Conservation (phyloP, 805 yeast species). For the Wickerhamiella qilinensis region DNA sequence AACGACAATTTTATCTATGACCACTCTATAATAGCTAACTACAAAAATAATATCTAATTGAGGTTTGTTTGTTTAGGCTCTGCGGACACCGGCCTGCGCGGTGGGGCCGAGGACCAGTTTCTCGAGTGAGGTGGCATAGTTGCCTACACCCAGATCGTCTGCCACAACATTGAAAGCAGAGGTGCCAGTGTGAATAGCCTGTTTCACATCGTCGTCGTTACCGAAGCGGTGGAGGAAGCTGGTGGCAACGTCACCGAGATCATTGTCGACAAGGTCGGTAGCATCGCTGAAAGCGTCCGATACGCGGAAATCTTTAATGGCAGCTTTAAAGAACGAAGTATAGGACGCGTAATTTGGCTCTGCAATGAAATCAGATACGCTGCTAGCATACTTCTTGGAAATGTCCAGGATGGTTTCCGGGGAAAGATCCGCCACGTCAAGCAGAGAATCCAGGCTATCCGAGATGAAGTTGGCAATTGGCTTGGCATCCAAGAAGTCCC, state of each 20-base stretch:
- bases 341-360: conserved; percentile 1
- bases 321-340: neutral
- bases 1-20: no score
- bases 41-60: no score
- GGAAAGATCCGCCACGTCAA: neutral
- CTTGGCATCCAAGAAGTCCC: neutral
- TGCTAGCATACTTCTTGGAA: neutral
- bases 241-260: neutral
- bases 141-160: neutral
- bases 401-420: neutral
- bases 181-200: no score
- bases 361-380: neutral
- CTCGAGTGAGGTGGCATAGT: no score
- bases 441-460: neutral
- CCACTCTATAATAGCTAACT: no score
- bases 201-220: no score
- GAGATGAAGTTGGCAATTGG: neutral
- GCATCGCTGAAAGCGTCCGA: neutral
- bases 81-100: no score
- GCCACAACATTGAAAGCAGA: no score
- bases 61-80: no score
- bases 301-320: neutral
- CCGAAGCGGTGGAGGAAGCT: no score
- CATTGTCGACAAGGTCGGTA: neutral
- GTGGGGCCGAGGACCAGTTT: no score